These are phyloP conservation scores for Aureobasidium lini DNA, from an alignment of 2,329 filamentous ascomycete species.

Conservation along the genomic window DNA sequence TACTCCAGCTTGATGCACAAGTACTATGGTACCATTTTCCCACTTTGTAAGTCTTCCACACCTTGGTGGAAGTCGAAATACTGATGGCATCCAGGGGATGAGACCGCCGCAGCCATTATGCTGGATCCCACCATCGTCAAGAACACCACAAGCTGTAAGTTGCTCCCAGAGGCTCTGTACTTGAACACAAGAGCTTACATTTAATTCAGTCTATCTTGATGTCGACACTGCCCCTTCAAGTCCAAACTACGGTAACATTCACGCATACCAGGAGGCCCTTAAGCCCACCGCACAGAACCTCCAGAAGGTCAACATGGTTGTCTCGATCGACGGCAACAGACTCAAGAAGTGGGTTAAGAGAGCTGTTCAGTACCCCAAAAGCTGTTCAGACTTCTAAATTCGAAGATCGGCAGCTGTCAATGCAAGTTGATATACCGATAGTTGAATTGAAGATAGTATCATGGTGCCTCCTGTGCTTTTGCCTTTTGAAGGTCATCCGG, in stretches of 20 bases:
- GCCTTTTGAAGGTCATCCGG: too few species aligned
- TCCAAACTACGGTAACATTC: constrained; percentile 37
- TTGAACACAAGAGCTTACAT: background rate
- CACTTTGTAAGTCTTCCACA: constrained; percentile 25
- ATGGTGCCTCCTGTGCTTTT: too few species aligned
- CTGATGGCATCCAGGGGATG: constrained; percentile 29
- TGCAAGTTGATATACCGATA: too few species aligned
- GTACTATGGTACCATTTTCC: constrained; percentile 34
- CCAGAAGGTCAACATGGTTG: constrained; percentile 35
- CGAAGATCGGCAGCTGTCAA: too few species aligned
- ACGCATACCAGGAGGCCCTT: constrained; percentile 35
- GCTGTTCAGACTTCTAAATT: background rate
- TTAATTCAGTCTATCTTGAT: constrained; percentile 32
- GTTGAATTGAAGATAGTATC: too few species aligned
- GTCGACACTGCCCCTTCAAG: constrained; percentile 36
- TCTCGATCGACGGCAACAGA: constrained; percentile 30
- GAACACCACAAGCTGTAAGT: constrained; percentile 30
- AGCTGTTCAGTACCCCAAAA: constrained; percentile 26
- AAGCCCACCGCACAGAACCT: constrained; percentile 28
- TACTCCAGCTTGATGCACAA: constrained; percentile 34
- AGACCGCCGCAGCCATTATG: constrained; percentile 38
- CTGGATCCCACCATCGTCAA: constrained; percentile 32
- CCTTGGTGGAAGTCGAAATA: background rate
- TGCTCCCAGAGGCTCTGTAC: background rate
- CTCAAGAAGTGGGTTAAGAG: constrained; percentile 33